Evolutionary conservation across 495 filamentous ascomycete species (phyloP), one percentile per base, ranked within the genome.

Genomic region (Haplographium delicatum): DNA sequence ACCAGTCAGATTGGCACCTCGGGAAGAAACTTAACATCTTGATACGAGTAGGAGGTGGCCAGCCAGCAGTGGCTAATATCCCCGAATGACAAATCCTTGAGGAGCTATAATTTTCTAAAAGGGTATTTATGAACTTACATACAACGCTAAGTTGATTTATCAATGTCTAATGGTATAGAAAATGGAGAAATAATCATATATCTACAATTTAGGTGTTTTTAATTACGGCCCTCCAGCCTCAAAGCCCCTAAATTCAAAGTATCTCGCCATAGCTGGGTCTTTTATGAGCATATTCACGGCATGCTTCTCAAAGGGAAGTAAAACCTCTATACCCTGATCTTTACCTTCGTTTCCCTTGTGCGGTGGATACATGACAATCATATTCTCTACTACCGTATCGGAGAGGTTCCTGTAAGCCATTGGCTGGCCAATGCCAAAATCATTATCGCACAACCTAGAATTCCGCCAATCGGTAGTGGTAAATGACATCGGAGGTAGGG

Each of bases 301-400:
- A 10, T 61, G 50, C 44, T 58, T 66, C 57, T 74, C 73, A 38
- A 68, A 66, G 0, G 62, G 40, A 34, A 76, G 62, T 23, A 64
- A 56, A 50, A 76, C 65, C 57, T 73, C 72, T 15, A 54, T 62
- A 1, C 73, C 73, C 41, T 76, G 68, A 44, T 73, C 66, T 7
- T 65, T 56, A 6, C 54, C 60, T 4, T 48, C 44, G 0, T 20
- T 40, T 4, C 39, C 43, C 4, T 37, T 19, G 9, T 60, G 49
- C 8, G 58, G 56, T 13, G 67, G 62, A 33, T 69, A 69, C 16
- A 67, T 39, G 10, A 65, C n/a, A 6, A 57, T 44, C 5, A 64
- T 26, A 0, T 63, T 62, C 45, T 59, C 59, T 24, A 62, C 58
- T 9, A 69, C 50, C 16, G 43, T 37, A 38, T 58, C 62, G 27